Percentiles rank a stretch among this genome's conserved stretches.
Conservation (phyloP, 805 yeast species). For the Ogataea minuta region DNA sequence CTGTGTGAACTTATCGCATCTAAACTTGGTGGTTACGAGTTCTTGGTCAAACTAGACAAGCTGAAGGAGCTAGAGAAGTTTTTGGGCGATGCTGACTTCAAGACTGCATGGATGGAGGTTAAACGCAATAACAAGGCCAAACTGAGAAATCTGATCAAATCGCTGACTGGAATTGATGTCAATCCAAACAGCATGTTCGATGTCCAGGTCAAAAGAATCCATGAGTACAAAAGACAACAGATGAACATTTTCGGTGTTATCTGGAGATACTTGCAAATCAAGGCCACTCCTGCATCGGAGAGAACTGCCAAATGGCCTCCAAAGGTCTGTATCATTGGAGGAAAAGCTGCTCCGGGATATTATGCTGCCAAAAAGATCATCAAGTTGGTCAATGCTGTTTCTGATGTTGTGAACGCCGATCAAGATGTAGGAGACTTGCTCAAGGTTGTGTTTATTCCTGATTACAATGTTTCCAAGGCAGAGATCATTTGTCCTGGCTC, state of each 20-base stretch:
- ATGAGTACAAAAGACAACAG: constrained; percentile 95
- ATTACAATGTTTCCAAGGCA: constrained; percentile 91
- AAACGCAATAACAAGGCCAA: constrained; percentile 67
- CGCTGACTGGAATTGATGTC: constrained; percentile 58
- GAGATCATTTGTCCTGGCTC: constrained; percentile 88
- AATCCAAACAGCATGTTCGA: constrained; percentile 79
- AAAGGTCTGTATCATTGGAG: constrained; percentile 83
- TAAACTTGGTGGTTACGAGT: constrained; percentile 67
- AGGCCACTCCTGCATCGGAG: constrained; percentile 62
- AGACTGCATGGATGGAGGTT: constrained; percentile 64
- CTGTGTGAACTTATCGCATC: constrained; percentile 71
- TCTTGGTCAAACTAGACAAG: constrained; percentile 61
- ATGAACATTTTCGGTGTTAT: constrained; percentile 88
- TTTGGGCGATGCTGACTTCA: constrained; percentile 68
- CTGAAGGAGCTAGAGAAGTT: constrained; percentile 66
- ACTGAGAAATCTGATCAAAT: constrained; percentile 65
- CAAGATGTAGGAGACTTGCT: constrained; percentile 68
- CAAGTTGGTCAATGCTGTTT: constrained; percentile 78
- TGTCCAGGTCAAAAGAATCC: constrained; percentile 91
- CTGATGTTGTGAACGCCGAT: constrained; percentile 77
- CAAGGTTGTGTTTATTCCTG: constrained; percentile 87
- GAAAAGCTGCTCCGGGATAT: constrained; percentile 97
- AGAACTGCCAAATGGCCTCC: constrained; percentile 60
- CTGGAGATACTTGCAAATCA: constrained; percentile 74
- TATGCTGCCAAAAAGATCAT: constrained; percentile 92